Base-by-base conservation (phyloP, 2,329 filamentous ascomycete species). In the Clarireedia homoeocarpa region DNA sequence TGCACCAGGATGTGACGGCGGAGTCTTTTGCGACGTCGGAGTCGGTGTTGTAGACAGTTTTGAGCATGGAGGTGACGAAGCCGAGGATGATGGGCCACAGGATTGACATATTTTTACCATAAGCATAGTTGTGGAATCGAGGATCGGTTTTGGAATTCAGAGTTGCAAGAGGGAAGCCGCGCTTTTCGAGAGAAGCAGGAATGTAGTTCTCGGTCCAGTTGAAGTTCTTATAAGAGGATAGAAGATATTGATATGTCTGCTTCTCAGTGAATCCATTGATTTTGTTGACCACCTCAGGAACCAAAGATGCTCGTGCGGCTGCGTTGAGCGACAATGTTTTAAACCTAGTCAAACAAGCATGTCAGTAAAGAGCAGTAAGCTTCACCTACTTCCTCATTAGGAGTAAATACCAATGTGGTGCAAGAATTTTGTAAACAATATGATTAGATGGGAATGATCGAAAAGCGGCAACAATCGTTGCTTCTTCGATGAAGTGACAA, bases 111-210 rank as follows among this genome's bases (percentile, higher is more conserved):
- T 75, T 74, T 59, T 71, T 72, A 17, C 71, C 77, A 59, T 77
- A 79, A 6, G 72, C 69, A 60, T 78, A 79, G 65, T 78, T 78
- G 53, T 71, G 69, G 67, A 74, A 79, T 55, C 71, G 72, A 6
- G 63, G 54, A 48, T 55, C 46, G 1, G n/a, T 49, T 5, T 47
- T 44, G 42, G 71, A 66, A 9, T 62, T 60, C 1, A 72, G 63
- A 1, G 67, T 66, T 5, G 70, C 61, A 52, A 64, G 59, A 3
- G 72, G 68, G 61, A 78, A 78, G 0, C 75, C 75, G 20, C 75
- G 74, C 1, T 62, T 63, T 2, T 63, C 52, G 23, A 79, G 71
- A 57, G 78, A 74, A 50, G 71, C 71, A 24, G 76, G 76, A 12
- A 77, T 70, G 62, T 78, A 78, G 36, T 50, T 50, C 4, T 23